Evolutionary conservation across 495 filamentous ascomycete genomes (phyloP).

Genomic region (Lentithecium fluviatile): DNA sequence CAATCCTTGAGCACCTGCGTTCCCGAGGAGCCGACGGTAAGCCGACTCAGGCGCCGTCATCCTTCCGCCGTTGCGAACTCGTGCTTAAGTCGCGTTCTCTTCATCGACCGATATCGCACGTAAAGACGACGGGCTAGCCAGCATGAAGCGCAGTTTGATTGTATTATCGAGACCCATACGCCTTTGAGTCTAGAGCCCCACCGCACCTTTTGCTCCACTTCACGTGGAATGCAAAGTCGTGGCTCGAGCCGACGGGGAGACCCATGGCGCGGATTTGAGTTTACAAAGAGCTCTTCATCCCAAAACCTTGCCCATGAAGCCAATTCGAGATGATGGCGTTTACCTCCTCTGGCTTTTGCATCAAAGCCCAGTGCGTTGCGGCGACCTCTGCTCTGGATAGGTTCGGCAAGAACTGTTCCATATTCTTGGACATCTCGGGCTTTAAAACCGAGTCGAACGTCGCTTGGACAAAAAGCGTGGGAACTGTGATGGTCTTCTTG

Average conservation of each 20-base stretch:
- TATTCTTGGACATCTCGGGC: slow-evolving; percentile 62
- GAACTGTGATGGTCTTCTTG: slow-evolving; percentile 56
- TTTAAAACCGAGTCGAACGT: slow-evolving; percentile 64
- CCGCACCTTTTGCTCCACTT: slow-evolving; percentile 8
- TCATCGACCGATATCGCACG: slow-evolving; percentile 27
- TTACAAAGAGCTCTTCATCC: slow-evolving; percentile 42
- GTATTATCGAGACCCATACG: slow-evolving; percentile 6
- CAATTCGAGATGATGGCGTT: slow-evolving; percentile 45
- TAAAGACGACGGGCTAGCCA: not conserved
- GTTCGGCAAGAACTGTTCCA: slow-evolving; percentile 63
- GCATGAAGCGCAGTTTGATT: slow-evolving; percentile 4
- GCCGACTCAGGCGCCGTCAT: not conserved
- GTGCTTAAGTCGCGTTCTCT: not conserved
- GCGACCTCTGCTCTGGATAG: slow-evolving; percentile 49
- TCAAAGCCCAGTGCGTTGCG: slow-evolving; percentile 47
- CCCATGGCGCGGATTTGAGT: not conserved
- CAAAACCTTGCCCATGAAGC: slow-evolving; percentile 42
- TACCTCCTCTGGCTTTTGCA: slow-evolving; percentile 42
- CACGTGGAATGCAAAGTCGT: too few species aligned
- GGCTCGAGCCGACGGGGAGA: not conserved
- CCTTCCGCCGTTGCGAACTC: not conserved
- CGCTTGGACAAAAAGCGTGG: slow-evolving; percentile 72
- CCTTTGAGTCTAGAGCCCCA: slow-evolving; percentile 5
- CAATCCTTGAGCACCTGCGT: not conserved
- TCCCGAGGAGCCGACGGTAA: not conserved